A percentile compares a stretch with the other conserved stretches of the same genome.
Evolutionary conservation across 345 rosid species (phyloP).

Genomic region (Syzygium aromaticum): DNA sequence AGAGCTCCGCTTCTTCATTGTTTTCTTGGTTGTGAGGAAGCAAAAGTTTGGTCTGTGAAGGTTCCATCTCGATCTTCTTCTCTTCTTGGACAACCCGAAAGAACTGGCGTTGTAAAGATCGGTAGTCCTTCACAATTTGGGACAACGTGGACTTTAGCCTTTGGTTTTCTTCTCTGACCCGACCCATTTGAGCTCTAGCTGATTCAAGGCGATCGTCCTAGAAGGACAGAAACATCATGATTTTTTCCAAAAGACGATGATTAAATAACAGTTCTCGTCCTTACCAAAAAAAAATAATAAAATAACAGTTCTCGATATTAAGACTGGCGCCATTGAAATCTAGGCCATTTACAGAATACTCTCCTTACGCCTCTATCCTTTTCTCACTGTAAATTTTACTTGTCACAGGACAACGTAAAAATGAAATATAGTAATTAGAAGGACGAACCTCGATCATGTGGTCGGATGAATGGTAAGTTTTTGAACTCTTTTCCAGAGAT

Average conservation of each 20-base stretch:
- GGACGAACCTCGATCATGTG: not conserved
- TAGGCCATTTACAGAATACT: not conserved
- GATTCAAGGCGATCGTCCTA: conserved; percentile 33
- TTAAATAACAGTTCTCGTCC: no score
- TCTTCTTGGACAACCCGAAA: conserved; percentile 24
- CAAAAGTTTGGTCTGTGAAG: conserved; percentile 1
- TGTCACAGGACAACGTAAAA: not conserved
- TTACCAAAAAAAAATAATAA: not conserved
- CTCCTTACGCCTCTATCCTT: not conserved
- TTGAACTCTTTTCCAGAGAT: not conserved
- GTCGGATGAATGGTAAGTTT: not conserved
- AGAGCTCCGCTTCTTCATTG: conserved; percentile 38
- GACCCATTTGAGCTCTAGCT: conserved; percentile 61
- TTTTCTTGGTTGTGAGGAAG: not conserved
- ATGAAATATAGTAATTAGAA: not conserved
- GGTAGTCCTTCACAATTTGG: conserved; percentile 52
- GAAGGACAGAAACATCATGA: not conserved
- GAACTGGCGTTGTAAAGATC: conserved; percentile 46
- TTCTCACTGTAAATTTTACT: not conserved
- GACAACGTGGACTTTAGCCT: conserved; percentile 50
- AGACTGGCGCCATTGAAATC: not conserved
- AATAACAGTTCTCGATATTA: not conserved
- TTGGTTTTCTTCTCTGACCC: conserved; percentile 67
- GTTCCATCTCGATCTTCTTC: conserved; percentile 5
- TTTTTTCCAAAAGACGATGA: not conserved